A percentile compares a stretch with the other conserved stretches of the same genome.
Evolutionary conservation across 768 basidiomycete species (phyloP).

Genomic region (Fomitopsis pulvina): DNA sequence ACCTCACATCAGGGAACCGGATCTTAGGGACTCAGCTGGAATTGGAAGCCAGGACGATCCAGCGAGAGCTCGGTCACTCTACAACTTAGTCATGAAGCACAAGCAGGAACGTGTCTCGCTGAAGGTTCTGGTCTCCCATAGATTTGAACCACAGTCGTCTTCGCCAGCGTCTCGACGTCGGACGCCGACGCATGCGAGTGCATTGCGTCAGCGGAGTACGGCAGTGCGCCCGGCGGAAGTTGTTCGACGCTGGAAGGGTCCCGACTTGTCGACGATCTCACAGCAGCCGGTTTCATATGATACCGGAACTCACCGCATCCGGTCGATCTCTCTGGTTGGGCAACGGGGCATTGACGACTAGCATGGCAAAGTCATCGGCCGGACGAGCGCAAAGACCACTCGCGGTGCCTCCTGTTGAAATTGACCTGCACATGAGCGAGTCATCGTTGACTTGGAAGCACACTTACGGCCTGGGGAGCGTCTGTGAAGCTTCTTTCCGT

Average conservation of each 20-base stretch:
- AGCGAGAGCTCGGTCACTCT: neutral
- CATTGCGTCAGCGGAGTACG: constrained; percentile 2
- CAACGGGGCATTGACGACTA: no score
- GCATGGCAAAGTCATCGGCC: no score
- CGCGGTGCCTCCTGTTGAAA: no score
- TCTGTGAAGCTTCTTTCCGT: neutral
- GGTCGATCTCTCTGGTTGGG: no score
- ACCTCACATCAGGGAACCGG: neutral
- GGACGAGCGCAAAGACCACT: no score
- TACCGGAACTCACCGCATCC: no score
- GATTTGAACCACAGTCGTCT: neutral
- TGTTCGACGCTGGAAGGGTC: neutral
- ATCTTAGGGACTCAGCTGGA: neutral
- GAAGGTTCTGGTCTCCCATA: neutral
- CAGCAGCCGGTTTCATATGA: neutral
- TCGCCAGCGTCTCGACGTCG: neutral
- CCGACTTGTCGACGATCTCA: neutral
- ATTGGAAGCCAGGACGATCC: neutral
- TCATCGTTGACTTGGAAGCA: no score
- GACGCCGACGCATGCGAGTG: neutral
- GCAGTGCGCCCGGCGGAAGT: neutral
- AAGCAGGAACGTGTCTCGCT: neutral
- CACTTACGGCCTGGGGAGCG: no score
- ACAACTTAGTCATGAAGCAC: constrained; percentile 1
- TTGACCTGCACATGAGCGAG: no score